phyloP scores from a whole-genome alignment of 257 asterid species.

The Henckelia pumila region DNA sequence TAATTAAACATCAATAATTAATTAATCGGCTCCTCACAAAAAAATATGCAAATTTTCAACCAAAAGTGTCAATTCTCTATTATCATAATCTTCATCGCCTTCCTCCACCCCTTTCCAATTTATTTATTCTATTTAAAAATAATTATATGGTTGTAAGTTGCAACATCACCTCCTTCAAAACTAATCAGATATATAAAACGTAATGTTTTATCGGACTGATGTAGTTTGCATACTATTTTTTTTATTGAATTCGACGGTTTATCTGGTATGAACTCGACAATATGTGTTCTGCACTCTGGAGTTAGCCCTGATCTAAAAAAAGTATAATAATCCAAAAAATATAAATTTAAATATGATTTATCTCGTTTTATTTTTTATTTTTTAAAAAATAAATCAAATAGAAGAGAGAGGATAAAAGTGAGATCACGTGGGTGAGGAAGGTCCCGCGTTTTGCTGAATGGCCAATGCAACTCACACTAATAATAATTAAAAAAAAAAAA shows the following conservation, averaged over 20 bases:
- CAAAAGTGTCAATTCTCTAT: background rate
- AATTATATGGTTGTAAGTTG: background rate
- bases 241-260: too few relatives aligned
- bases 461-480: background rate
- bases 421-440: background rate
- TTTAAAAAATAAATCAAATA: too few relatives aligned
- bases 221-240: too few relatives aligned
- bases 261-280: too few relatives aligned
- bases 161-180: background rate
- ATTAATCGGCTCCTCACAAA: slow-evolving; percentile 25
- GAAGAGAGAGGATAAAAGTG: background rate
- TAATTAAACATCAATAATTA: slow-evolving; percentile 1
- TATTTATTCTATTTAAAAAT: background rate
- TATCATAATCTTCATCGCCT: background rate
- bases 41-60: background rate
- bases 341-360: too few relatives aligned
- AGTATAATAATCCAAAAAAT: too few relatives aligned
- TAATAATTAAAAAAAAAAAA: too few relatives aligned
- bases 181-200: too few relatives aligned
- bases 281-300: too few relatives aligned
- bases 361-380: too few relatives aligned
- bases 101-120: background rate
- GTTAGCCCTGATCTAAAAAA: too few relatives aligned
- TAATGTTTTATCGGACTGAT: too few relatives aligned
- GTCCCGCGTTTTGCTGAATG: background rate